A percentile compares a stretch with the other conserved stretches of the same genome.
Conservation (phyloP, 192 early-diverging fungal species). For the Coemansia sp. region DNA sequence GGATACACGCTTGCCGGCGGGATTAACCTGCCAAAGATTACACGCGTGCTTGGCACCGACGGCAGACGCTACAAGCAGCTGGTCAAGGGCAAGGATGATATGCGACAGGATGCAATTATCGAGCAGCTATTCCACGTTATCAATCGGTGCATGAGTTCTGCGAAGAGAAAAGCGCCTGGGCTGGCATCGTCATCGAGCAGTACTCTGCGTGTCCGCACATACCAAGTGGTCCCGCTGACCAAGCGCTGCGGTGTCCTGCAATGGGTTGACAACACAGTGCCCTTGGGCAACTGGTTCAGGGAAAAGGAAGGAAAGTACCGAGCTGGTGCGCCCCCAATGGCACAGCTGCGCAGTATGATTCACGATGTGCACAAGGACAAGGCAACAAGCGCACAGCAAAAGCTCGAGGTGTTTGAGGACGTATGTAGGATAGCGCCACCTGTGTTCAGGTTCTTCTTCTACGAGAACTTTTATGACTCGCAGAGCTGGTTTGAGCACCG, state of each 20-base stretch:
- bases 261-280: slow-evolving; percentile 84
- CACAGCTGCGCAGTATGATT: slow-evolving; percentile 45
- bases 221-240: slow-evolving; percentile 86
- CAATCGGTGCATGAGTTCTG: slow-evolving; percentile 59
- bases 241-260: slow-evolving; percentile 89
- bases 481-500: slow-evolving; percentile 77
- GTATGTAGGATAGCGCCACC: slow-evolving; percentile 59
- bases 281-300: slow-evolving; percentile 67
- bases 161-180: slow-evolving; percentile 2
- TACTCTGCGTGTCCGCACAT: slow-evolving; percentile 57
- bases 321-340: slow-evolving; percentile 26
- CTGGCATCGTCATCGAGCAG: slow-evolving; percentile 11
- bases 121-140: slow-evolving; percentile 67
- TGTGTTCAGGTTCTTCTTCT: slow-evolving; percentile 73
- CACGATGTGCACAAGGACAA: slow-evolving; percentile 32
- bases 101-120: slow-evolving; percentile 76
- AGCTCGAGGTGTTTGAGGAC: slow-evolving; percentile 56
- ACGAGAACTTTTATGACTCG: slow-evolving; percentile 70
- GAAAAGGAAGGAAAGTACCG: slow-evolving; percentile 62
- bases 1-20: slow-evolving; percentile 52
- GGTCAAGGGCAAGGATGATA: slow-evolving; percentile 67
- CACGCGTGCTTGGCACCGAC: slow-evolving; percentile 41
- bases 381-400: slow-evolving; percentile 58
- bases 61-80: slow-evolving; percentile 54
- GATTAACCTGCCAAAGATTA: slow-evolving; percentile 56